Percentiles rank a stretch among this genome's conserved stretches.
These are phyloP conservation scores for Zasmidium angulare DNA, from an alignment of 2,329 filamentous ascomycete species.

Conservation along the genomic window DNA sequence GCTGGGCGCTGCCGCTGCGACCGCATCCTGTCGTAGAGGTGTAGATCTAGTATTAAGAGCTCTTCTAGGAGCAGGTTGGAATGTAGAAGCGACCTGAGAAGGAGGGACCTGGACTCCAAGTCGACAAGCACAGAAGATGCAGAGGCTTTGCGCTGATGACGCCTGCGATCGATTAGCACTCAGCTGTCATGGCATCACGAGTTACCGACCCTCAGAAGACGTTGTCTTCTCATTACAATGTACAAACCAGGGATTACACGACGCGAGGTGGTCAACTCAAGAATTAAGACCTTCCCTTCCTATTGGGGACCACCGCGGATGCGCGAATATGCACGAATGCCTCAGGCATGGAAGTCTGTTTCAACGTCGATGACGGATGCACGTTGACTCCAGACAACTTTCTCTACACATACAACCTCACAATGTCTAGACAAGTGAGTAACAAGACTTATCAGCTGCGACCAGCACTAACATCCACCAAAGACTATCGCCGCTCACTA, in stretches of 20 bases:
- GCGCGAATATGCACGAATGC: neutral
- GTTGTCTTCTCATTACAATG: conserved; percentile 30
- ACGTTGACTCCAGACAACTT: too few species aligned
- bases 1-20: conserved; percentile 2
- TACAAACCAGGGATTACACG: neutral
- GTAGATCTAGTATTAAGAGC: conserved; percentile 15
- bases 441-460: too few species aligned
- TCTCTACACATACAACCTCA: conserved; percentile 2
- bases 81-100: conserved; percentile 7
- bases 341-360: neutral
- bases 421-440: conserved; percentile 29
- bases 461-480: conserved; percentile 6
- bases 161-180: conserved; percentile 23
- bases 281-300: conserved; percentile 5
- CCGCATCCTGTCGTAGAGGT: conserved; percentile 11
- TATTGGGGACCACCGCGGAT: conserved; percentile 2
- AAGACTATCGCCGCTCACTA: conserved; percentile 46
- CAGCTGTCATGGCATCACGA: neutral
- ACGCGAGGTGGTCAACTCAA: neutral
- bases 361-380: conserved; percentile 4
- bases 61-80: conserved; percentile 10
- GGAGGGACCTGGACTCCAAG: conserved; percentile 23
- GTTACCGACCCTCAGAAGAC: conserved; percentile 27
- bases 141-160: conserved; percentile 33
- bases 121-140: conserved; percentile 36